Evolutionary conservation across 1,284 basidiomycete genomes (phyloP), one percentile per base, ranked within the genome.

Genomic region (Neonothopanus nambi): DNA sequence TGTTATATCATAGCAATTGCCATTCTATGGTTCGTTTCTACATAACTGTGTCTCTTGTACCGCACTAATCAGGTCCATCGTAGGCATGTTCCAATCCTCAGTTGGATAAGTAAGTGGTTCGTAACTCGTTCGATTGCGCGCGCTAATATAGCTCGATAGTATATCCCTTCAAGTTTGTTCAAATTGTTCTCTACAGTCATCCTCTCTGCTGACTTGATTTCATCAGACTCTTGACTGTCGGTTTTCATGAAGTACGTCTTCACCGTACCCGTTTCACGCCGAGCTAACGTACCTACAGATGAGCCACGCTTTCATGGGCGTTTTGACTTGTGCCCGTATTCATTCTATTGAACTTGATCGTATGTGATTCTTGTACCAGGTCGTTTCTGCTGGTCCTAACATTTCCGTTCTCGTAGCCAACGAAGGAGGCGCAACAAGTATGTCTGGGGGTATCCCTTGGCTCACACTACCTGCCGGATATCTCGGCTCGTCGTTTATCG

Each of bases 391-490:
- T 39, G 59, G 17, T 8, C 8, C 24, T 21, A n/a, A n/a, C 28
- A 58, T 57, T 47, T 67, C 55, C 67, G 69, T 59, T 41, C 53
- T 30, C 41, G 44, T 61, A 91, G 89, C 93, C 30, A 89, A 97
- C 64, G 95, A 97, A 72, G 95, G 95, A 15, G 96, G 96, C 1
- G 85, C 88, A 11, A 98, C 96, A 0, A 77, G 83, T 26, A 98
- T 98, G 95, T 85, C 92, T 35, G 95, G 95, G 23, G 96, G 95
- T 1, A 87, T 97, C 39, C 78, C 85, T 9, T 90, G 88, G 77
- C 77, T 96, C 46, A 92, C 93, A 1, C 77, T 93, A 0, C 92
- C 92, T 0, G 93, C 93, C 1, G 94, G 94, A 35, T 98, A 98
- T 68, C 85, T 98, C 28, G 96, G 96, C 9, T 93, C 90, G 1